Base-by-base conservation (phyloP, 139 green algal genomes). In the Haematococcus sp. region DNA sequence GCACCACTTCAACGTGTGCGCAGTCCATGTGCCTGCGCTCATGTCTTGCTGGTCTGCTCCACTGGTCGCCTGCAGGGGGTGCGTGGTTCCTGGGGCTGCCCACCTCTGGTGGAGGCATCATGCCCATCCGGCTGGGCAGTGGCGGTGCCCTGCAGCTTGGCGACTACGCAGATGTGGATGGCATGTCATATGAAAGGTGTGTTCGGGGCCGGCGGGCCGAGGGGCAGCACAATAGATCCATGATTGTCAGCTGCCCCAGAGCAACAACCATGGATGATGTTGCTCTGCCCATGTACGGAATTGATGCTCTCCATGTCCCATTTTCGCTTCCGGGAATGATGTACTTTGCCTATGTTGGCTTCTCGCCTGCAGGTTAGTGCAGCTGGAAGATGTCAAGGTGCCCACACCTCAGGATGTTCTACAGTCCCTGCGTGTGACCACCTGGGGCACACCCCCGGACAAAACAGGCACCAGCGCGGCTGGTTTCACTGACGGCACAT, bases 401-500 rank as follows among this genome's bases (percentile, higher is more conserved):
- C 63, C 63, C 34, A n/a, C 63, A 27, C 63, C 63, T 17, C 31
- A 27, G 20, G 31, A 51, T 7, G 31, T 52, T 11, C 23, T 52
- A 17, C 4, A 25, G 11, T 54, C 63, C 63, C 17, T 52, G 31
- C 58, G 58, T 3, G n/a, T 65, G 3, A 34, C 58, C 11, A 22
- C 28, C 9, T 34, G 30, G n/a, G 4, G 16, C 11, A 9, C 54
- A 9, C 54, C 16, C 16, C 28, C 54, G 4, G 9, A 34, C 58
- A 65, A 11, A 22, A 65, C 3, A 9, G 15, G 4, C 34, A 4
- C 20, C 52, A 61, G 25, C 3, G n/a, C 58, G 2, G 27, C 63
- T 11, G 25, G 63, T 51, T 35, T 25, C 23, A n/a, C 25, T 52
- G 63, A 43, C 1, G 80, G 82, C 60, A 58, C 54, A 20, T 86